phyloP scores from a whole-genome alignment of 208 protist species.

The Balamuthia mandrillaris region DNA sequence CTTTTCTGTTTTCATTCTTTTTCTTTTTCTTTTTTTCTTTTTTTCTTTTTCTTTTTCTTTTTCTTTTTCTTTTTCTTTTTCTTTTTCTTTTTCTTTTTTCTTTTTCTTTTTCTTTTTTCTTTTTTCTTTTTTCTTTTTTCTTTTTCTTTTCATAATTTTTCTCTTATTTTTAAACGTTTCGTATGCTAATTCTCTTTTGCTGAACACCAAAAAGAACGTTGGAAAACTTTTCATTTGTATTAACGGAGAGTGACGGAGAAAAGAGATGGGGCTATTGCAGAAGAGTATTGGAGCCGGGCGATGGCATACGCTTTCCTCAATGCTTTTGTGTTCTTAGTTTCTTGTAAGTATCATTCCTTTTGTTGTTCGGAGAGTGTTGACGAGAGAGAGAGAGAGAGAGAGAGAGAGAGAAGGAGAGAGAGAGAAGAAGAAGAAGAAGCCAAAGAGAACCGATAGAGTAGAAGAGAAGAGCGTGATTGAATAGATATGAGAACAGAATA shows the following conservation, averaged over 20 bases:
- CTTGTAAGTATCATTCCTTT: not conserved
- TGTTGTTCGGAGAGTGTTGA: not conserved
- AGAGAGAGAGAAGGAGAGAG: not conserved
- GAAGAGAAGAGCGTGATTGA: no score
- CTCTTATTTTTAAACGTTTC: not conserved
- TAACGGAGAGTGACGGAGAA: constrained; percentile 34
- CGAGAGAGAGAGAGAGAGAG: not conserved
- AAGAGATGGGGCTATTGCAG: constrained; percentile 41
- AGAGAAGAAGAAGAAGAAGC: no score
- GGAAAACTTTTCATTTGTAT: constrained; percentile 28
- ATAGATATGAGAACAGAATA: not conserved
- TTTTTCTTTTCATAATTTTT: not conserved
- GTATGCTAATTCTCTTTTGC: constrained; percentile 11
- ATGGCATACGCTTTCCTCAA: no score
- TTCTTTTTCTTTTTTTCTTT: not conserved
- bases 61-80: not conserved
- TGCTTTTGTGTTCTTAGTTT: constrained; percentile 36
- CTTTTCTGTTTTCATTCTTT: not conserved
- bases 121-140: not conserved
- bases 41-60: not conserved
- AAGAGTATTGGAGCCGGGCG: no score
- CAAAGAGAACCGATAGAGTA: no score
- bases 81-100: not conserved
- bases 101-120: not conserved
- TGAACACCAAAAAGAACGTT: constrained; percentile 19